phyloP scores from a whole-genome alignment of 73 alveolate species.

The Tetrahymena elliotti region DNA sequence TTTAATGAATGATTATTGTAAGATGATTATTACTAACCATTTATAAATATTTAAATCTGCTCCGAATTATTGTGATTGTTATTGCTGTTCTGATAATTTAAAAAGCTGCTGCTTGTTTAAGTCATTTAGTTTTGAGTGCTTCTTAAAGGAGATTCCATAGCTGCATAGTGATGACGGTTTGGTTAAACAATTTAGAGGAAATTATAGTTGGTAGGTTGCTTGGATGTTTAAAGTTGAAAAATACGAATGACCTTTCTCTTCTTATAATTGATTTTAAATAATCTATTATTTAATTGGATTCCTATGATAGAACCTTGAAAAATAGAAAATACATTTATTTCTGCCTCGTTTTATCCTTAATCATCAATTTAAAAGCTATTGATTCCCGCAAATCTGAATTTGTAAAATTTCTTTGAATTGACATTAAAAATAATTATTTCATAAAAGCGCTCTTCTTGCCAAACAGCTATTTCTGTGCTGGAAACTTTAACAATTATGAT shows the following conservation, averaged over 20 bases:
- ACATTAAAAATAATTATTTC: neutral
- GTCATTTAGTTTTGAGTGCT: neutral
- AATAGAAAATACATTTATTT: neutral
- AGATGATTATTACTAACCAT: neutral
- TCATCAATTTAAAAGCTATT: neutral
- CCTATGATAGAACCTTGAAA: neutral
- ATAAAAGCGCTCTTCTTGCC: neutral
- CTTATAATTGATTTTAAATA: neutral
- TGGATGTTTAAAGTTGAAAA: neutral
- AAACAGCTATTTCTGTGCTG: neutral
- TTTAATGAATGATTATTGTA: neutral
- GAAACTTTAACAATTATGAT: neutral
- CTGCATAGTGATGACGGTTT: neutral
- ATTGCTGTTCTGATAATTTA: neutral
- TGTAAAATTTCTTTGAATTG: neutral
- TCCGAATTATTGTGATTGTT: neutral
- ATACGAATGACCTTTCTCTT: neutral
- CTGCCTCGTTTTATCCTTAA: neutral
- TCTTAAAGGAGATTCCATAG: neutral
- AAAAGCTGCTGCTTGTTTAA: neutral
- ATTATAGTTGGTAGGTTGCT: neutral
- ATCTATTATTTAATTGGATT: neutral
- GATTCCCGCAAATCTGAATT: neutral
- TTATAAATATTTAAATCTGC: neutral
- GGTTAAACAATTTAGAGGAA: neutral